A percentile compares a stretch with the other conserved stretches of the same genome.
These are phyloP conservation scores for Melaleuca quinquenervia DNA, from an alignment of 345 rosid genomes.

Conservation along the genomic window DNA sequence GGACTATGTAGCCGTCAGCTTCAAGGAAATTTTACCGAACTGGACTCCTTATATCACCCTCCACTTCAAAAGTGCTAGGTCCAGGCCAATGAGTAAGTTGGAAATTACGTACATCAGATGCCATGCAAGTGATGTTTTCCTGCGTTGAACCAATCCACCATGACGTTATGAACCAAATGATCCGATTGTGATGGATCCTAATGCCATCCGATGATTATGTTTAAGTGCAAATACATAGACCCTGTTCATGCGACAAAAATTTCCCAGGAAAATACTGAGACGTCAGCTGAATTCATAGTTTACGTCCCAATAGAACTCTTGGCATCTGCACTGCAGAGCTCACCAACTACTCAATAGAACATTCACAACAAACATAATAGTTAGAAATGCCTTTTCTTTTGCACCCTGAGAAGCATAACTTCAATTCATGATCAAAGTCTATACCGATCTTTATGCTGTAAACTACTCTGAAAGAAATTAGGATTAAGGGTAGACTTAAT, in stretches of 20 bases:
- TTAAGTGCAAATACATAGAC: background rate
- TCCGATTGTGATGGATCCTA: background rate
- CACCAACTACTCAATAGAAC: background rate
- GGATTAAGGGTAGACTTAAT: background rate
- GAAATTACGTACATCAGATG: background rate
- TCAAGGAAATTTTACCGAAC: background rate
- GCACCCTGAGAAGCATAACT: background rate
- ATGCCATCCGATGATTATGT: background rate
- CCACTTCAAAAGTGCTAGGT: background rate
- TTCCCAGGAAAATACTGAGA: background rate
- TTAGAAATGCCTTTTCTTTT: background rate
- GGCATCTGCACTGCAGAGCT: background rate
- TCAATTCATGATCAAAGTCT: background rate
- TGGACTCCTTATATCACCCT: background rate
- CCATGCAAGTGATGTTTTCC: background rate
- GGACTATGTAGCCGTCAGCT: background rate
- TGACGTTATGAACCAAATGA: background rate
- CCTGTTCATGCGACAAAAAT: background rate
- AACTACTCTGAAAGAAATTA: slow-evolving; percentile 1
- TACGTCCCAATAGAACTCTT: background rate
- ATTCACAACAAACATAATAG: background rate
- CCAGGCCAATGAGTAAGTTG: background rate
- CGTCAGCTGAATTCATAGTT: background rate
- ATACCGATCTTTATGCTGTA: background rate
- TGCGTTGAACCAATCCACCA: background rate